Conservation (phyloP, 2,329 filamentous ascomycete species). For the Alternaria dauci region DNA sequence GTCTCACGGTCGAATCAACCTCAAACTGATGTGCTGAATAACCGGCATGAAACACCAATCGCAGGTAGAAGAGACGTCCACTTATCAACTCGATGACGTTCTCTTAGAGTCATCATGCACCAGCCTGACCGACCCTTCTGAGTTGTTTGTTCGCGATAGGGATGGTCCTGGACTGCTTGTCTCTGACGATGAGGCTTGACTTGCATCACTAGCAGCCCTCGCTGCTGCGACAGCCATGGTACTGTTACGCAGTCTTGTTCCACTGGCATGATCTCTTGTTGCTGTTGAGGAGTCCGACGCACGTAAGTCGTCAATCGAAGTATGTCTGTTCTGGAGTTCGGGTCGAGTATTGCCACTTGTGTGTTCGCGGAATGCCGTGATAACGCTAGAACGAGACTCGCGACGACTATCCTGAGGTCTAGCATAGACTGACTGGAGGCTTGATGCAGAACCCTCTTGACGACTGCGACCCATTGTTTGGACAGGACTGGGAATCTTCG, state of each 20-base stretch:
- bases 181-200: conserved; percentile 8
- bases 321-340: conserved; percentile 28
- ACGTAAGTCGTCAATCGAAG: conserved; percentile 24
- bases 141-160: conserved; percentile 5
- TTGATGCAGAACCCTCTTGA: conserved; percentile 51
- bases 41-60: neutral
- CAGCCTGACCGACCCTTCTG: neutral
- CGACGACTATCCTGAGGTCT: conserved; percentile 32
- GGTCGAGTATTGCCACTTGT: conserved; percentile 23
- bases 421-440: conserved; percentile 43
- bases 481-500: conserved; percentile 57
- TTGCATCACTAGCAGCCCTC: conserved; percentile 21
- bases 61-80: neutral
- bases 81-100: neutral
- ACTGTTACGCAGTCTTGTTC: conserved; percentile 31
- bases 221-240: conserved; percentile 32
- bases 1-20: conserved; percentile 12
- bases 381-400: conserved; percentile 41
- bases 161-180: conserved; percentile 14
- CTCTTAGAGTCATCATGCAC: conserved; percentile 4
- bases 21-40: conserved; percentile 4
- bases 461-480: conserved; percentile 48
- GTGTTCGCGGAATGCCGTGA: conserved; percentile 38
- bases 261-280: conserved; percentile 29
- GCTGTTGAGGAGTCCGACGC: conserved; percentile 16